These are phyloP conservation scores for Perkinsus chesapeaki DNA, from an alignment of 169 alveolate genomes.

Conservation along the genomic window DNA sequence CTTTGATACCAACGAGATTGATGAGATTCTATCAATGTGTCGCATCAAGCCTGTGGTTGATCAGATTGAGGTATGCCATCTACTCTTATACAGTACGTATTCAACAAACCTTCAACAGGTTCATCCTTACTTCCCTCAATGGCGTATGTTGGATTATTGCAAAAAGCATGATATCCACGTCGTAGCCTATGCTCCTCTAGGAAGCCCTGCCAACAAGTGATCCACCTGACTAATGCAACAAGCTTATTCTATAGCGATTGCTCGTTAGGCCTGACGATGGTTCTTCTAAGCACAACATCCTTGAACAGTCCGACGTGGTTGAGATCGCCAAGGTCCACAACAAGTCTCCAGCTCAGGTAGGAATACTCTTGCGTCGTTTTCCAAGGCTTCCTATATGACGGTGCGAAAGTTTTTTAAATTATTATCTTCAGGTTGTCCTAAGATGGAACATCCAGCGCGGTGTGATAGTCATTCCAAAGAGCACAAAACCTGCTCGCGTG, in stretches of 20 bases:
- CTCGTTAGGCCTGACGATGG: neutral
- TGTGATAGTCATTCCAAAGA: conserved; percentile 3
- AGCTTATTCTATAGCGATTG: neutral
- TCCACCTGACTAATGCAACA: neutral
- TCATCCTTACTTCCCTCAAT: neutral
- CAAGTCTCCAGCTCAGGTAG: neutral
- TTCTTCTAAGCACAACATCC: neutral
- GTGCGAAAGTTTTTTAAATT: too few species aligned
- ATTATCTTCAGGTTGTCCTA: neutral
- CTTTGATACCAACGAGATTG: conserved; percentile 6
- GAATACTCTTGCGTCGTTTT: neutral
- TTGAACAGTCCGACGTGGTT: neutral
- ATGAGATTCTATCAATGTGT: conserved; percentile 46
- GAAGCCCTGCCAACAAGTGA: neutral
- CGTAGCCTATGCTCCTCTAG: neutral
- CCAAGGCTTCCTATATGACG: neutral
- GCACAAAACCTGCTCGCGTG: neutral
- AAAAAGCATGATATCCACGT: neutral
- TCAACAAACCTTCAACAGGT: neutral
- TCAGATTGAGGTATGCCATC: conserved; percentile 56
- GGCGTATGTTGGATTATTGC: neutral
- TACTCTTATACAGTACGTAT: neutral
- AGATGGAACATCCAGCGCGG: conserved; percentile 5
- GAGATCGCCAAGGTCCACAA: neutral
- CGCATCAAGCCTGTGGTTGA: conserved; percentile 53